Evolutionary conservation across 495 filamentous ascomycete species (phyloP), one percentile per base, ranked within the genome.

Genomic region (Saxispiralis lemnorum): DNA sequence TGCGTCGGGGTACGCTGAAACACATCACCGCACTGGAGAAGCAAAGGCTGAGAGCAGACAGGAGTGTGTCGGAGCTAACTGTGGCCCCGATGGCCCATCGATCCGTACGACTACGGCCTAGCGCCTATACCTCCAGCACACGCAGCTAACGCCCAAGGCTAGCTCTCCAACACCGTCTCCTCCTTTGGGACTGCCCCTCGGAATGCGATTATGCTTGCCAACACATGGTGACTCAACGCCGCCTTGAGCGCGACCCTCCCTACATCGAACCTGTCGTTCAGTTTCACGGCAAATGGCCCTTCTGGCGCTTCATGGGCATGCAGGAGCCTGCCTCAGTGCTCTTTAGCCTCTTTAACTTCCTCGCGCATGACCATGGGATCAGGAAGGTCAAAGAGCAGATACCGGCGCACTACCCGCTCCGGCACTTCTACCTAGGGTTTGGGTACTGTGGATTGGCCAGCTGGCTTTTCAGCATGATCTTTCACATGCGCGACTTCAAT

Each of bases 231-330:
- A 96, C 89, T 41, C 62, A 81, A 45, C 63, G 58, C 17, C 83
- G 89, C 45, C 60, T 83, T 39, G 66, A 72, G 31, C 68, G 72
- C 52, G 69, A 75, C 37, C 72, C 73, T 24, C 74, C 75, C 12
- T 70, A 73, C 61, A 59, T 71, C 33, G 65, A 71, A 21, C 72
- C 81, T 2, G 59, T 93, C 20, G 76, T 87, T 32, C 89, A 97
- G 65, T 97, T 82, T 68, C 87, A 97, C 66, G 89, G 92, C n/a
- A 97, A 97, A 73, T 97, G 89, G 89, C 89, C 89, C 21, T 97
- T 97, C 68, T 66, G 72, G 49, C 78, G 89, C 46, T 67, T 94
- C 47, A 61, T 93, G 14, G 89, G 89, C 53, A 77, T 94, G 65
- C 89, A 97, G 64, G 89, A 97, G 66, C 84, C 87, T 47, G 83